Base-by-base conservation (phyloP, 2,329 filamentous ascomycete genomes). In the Colletotrichum kahawae region DNA sequence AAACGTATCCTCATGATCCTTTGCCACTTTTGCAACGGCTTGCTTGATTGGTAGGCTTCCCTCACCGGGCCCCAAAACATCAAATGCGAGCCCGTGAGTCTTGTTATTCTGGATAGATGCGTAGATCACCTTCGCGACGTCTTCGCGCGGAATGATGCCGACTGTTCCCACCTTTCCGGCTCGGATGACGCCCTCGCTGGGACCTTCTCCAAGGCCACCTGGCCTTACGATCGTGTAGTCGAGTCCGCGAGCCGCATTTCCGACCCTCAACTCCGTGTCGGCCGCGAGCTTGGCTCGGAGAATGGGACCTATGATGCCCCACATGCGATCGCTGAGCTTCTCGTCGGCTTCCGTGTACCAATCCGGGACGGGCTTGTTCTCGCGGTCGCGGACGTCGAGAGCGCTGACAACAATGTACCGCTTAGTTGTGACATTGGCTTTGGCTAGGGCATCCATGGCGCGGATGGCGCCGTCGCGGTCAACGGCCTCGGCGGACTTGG, bases 381-480 rank as follows among this genome's bases (percentile, higher is more conserved):
- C 81, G 2, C 82, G 81, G 79, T 87, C 86, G 24, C 88, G 80
- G 24, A 87, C 82, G 76, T 88, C 84, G 2, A 88, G 78, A 1
- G 87, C 86, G 9, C 85, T 87, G 68, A 88, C 83, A 65, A 86
- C 84, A 71, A 89, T 80, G 75, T 87, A 87, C n/a, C 87, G 80
- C 73, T 83, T 86, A 1, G 84, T 83, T 14, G 64, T 56, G 10
- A 84, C 82, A 18, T 82, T 78, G 7, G 84, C 83, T 14, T 82
- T 79, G 7, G 84, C 83, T 2, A 85, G 82, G 2, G 87, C 87
- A 48, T 88, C 84, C 80, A 89, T 87, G 76, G 82, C 82, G 71
- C 83, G 82, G 74, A 88, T 85, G 6, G 87, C 87, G 14, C 84
- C 87, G 69, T 86, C 84, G 33, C 84, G 79, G 77, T 89, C 87